Percentiles rank a stretch among this genome's conserved stretches.
Evolutionary conservation across 108 stramenopile species (phyloP).

Genomic region (Mayamaea pseudoterrestris): DNA sequence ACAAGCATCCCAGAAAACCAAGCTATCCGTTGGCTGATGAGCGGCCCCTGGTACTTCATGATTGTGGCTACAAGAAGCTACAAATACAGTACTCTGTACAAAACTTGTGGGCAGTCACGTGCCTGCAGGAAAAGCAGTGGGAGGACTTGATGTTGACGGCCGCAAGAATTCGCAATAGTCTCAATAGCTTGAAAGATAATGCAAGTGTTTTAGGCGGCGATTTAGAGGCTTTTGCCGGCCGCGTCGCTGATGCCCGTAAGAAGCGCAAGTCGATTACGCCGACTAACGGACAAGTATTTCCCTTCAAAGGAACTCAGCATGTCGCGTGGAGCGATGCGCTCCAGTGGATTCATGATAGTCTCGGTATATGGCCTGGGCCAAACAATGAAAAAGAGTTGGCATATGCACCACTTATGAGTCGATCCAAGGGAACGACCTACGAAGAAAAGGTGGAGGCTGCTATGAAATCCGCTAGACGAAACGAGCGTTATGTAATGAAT

Average conservation of each 20-base stretch:
- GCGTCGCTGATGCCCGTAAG: too few relatives aligned
- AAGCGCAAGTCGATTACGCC: slow-evolving; percentile 35
- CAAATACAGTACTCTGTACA: slow-evolving; percentile 49
- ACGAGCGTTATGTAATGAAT: slow-evolving; percentile 55
- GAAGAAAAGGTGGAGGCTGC: slow-evolving; percentile 77
- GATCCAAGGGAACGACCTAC: slow-evolving; percentile 69
- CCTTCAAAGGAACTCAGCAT: not conserved
- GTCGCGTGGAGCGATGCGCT: slow-evolving; percentile 29
- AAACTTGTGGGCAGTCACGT: slow-evolving; percentile 59
- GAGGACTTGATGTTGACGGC: slow-evolving; percentile 57
- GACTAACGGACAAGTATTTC: slow-evolving; percentile 13
- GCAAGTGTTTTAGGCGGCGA: slow-evolving; percentile 32
- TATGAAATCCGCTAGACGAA: slow-evolving; percentile 32
- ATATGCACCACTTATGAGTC: slow-evolving; percentile 56
- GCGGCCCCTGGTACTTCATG: slow-evolving; percentile 80
- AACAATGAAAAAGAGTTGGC: slow-evolving; percentile 31
- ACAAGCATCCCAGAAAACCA: slow-evolving; percentile 84
- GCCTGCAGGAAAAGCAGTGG: slow-evolving; percentile 61
- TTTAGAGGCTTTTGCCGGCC: slow-evolving; percentile 30
- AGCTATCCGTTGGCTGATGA: slow-evolving; percentile 87
- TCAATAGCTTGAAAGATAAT: slow-evolving; percentile 36
- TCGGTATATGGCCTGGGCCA: slow-evolving; percentile 1
- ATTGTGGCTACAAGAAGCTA: slow-evolving; percentile 71
- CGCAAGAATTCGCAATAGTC: slow-evolving; percentile 45
- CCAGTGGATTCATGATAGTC: slow-evolving; percentile 14